Base-by-base conservation (phyloP, 2,329 filamentous ascomycete genomes). In the Domatiomyces globalis region DNA sequence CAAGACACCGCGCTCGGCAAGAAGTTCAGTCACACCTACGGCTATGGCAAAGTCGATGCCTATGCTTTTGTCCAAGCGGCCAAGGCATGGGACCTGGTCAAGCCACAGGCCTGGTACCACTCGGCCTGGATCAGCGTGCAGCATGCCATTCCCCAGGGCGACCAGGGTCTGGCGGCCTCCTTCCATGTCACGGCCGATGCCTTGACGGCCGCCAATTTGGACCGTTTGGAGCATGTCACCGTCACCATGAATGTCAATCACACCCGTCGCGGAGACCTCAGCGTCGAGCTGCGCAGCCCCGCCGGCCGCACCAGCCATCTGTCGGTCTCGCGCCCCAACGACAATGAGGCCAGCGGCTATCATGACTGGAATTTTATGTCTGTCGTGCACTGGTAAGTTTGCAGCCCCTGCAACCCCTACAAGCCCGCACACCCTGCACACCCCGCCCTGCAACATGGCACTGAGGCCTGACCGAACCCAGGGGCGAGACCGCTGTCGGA, bases 291-390 rank as follows among this genome's bases (percentile, higher is more conserved):
- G 45, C 79, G 86, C 63, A 95, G 88, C 61, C 92, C 92, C 0
- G 73, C 79, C 29, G 85, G 87, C 8, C 71, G 95, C 52, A 73
- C 87, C 56, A 95, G 87, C 63, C 83, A 95, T 63, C 79, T 98
- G 49, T 84, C 89, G 4, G 85, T 82, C 10, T 73, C 83, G 1
- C 84, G 92, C 57, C 76, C 76, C 54, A 67, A 79, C 19, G 92
- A 98, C 66, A 72, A 76, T 1, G 77, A 76, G 36, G 65, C 70
- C 0, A 68, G 70, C 19, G 92, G 92, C 7, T 98, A 96, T 65
- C 72, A 82, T 39, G 87, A 96, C 69, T 98, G 92, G 92, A 96
- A 90, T 0, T 98, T 98, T 63, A 98, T 98, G 92, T 94, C 84
- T 55, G 92, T 98, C 39, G 89, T 83, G 57, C 92, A 98, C 66